Evolutionary conservation across 805 yeast genomes (phyloP).

Genomic region (Yarrowia phangngaensis): DNA sequence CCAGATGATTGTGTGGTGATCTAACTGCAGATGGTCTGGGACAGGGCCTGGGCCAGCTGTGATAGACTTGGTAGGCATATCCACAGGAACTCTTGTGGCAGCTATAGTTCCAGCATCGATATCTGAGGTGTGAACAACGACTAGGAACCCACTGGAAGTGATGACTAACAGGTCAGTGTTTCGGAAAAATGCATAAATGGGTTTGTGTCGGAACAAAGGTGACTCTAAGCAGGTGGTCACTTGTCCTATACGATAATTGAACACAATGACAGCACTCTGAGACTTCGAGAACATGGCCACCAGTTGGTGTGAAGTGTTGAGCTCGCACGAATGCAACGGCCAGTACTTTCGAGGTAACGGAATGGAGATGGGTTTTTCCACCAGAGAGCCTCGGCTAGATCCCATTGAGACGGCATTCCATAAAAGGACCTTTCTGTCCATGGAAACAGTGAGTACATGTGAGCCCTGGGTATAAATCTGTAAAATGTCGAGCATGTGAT

Average conservation of each 20-base stretch:
- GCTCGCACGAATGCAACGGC: conserved; percentile 57
- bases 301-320: conserved; percentile 18
- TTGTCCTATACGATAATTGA: conserved; percentile 18
- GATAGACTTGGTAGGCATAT: conserved; percentile 24
- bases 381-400: conserved; percentile 23
- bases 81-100: conserved; percentile 12
- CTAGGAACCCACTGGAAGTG: conserved; percentile 21
- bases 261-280: conserved; percentile 16
- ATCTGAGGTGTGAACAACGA: conserved; percentile 19
- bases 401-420: conserved; percentile 48
- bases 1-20: conserved; percentile 19
- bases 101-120: conserved; percentile 13
- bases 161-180: conserved; percentile 22
- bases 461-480: conserved; percentile 41
- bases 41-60: conserved; percentile 17
- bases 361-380: conserved; percentile 47
- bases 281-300: conserved; percentile 27
- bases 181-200: conserved; percentile 15
- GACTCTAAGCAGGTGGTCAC: conserved; percentile 13
- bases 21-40: conserved; percentile 10
- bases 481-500: conserved; percentile 62
- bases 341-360: conserved; percentile 48
- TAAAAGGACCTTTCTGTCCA: conserved; percentile 65
- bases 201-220: conserved; percentile 17
- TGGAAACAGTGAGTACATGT: conserved; percentile 59